Percentiles rank a stretch among this genome's conserved stretches.
These are phyloP conservation scores for Claviceps pusilla DNA, from an alignment of 2,329 filamentous ascomycete genomes.

Conservation along the genomic window DNA sequence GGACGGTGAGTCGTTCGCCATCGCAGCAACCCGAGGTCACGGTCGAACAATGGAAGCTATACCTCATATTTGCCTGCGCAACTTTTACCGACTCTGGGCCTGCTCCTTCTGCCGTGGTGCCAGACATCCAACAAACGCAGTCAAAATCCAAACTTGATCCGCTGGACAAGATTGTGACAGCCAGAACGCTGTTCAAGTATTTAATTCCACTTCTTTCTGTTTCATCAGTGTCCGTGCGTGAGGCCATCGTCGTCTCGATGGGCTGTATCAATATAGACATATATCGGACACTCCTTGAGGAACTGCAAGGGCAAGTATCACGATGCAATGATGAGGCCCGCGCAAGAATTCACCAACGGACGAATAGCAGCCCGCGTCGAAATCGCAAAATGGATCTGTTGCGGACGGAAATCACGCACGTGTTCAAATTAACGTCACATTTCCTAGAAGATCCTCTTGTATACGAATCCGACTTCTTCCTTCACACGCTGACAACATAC, in stretches of 20 bases:
- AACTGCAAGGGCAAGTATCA: constrained; percentile 71
- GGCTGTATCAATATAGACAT: constrained; percentile 92
- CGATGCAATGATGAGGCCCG: constrained; percentile 82
- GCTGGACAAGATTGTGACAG: constrained; percentile 69
- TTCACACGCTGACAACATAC: constrained; percentile 77
- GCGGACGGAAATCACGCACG: constrained; percentile 86
- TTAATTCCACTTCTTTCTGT: constrained; percentile 77
- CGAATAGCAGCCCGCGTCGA: constrained; percentile 64
- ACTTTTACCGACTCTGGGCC: constrained; percentile 74
- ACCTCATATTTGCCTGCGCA: constrained; percentile 92
- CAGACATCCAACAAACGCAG: constrained; percentile 58
- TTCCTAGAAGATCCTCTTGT: constrained; percentile 69
- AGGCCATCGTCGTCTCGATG: constrained; percentile 80
- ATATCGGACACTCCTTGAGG: constrained; percentile 80
- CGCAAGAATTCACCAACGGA: constrained; percentile 71
- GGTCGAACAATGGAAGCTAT: constrained; percentile 95
- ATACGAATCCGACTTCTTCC: constrained; percentile 75
- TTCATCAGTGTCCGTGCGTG: constrained; percentile 64
- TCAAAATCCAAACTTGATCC: constrained; percentile 61
- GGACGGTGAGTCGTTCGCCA: constrained; percentile 37
- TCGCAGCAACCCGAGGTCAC: constrained; percentile 71
- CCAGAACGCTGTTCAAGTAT: constrained; percentile 76
- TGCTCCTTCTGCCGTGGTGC: constrained; percentile 23
- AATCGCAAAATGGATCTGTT: constrained; percentile 75
- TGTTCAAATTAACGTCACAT: constrained; percentile 85